Evolutionary conservation across 1,284 basidiomycete species (phyloP).

Genomic region (Malassezia furfur): DNA sequence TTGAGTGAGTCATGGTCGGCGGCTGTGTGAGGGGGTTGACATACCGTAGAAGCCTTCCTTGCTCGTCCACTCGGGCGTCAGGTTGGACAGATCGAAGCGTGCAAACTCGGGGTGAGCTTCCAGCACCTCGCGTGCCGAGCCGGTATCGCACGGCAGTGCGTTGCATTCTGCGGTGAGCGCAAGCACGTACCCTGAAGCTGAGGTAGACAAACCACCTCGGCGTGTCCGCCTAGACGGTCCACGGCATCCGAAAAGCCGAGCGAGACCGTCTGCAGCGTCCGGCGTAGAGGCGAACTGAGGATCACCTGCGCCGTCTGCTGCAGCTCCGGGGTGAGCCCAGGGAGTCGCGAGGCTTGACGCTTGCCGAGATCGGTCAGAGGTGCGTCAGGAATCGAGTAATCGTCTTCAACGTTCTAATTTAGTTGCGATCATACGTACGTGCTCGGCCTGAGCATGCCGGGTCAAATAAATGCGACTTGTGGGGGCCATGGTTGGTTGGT

Average conservation of each 20-base stretch:
- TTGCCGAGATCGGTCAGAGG: constrained; percentile 44
- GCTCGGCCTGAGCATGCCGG: constrained; percentile 38
- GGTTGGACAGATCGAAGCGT: constrained; percentile 36
- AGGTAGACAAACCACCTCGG: constrained; percentile 34
- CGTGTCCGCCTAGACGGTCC: constrained; percentile 33
- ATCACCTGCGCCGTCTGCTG: constrained; percentile 33
- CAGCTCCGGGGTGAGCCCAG: constrained; percentile 25
- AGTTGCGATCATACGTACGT: constrained; percentile 22
- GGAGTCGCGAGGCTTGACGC: constrained; percentile 34
- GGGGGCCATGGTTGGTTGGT: constrained; percentile 16
- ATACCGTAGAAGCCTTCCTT: constrained; percentile 41
- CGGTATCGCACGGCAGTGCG: constrained; percentile 44
- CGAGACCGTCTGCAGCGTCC: constrained; percentile 42
- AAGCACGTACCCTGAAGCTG: constrained; percentile 34
- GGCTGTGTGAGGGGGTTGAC: constrained; percentile 14
- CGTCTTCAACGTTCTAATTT: constrained; percentile 29
- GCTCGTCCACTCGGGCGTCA: constrained; percentile 45
- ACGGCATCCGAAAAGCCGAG: constrained; percentile 38
- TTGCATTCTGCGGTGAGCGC: constrained; percentile 30
- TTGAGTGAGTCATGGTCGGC: constrained; percentile 32
- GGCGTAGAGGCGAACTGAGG: constrained; percentile 34
- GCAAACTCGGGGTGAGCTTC: constrained; percentile 36
- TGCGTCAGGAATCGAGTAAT: constrained; percentile 42
- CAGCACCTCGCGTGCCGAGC: constrained; percentile 33
- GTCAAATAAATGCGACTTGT: constrained; percentile 31